These are phyloP conservation scores for Onygena corvina DNA, from an alignment of 2,329 filamentous ascomycete species.

Conservation along the genomic window DNA sequence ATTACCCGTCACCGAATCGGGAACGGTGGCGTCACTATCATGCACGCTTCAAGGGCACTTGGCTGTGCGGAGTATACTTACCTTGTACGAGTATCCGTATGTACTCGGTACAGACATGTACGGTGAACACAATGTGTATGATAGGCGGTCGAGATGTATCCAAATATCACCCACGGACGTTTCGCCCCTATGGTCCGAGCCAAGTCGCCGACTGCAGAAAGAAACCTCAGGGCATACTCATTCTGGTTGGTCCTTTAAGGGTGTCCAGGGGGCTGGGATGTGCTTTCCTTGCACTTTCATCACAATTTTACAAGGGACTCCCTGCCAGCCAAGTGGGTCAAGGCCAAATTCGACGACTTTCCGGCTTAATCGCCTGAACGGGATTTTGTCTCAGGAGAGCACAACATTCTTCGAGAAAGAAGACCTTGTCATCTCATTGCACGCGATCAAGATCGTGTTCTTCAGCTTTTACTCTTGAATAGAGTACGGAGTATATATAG, in stretches of 20 bases:
- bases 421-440: not conserved
- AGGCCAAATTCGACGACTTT: conserved; percentile 7
- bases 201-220: conserved; percentile 4
- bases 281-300: not conserved
- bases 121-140: not conserved
- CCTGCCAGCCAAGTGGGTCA: not conserved
- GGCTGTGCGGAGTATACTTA: conserved; percentile 1
- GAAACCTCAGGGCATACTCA: not conserved
- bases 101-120: not conserved
- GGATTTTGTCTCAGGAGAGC: not conserved
- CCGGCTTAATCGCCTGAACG: conserved; percentile 5
- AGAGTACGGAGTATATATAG: no score
- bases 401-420: not conserved
- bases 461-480: not conserved
- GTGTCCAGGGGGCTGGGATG: not conserved
- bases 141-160: conserved; percentile 4
- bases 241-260: not conserved
- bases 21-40: not conserved
- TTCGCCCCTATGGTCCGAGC: not conserved
- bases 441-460: not conserved
- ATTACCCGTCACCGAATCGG: not conserved
- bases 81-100: no score
- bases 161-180: not conserved
- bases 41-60: no score
- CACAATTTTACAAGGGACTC: not conserved